Evolutionary conservation across 2,329 filamentous ascomycete species (phyloP).

Genomic region (Xylariaceae sp.): DNA sequence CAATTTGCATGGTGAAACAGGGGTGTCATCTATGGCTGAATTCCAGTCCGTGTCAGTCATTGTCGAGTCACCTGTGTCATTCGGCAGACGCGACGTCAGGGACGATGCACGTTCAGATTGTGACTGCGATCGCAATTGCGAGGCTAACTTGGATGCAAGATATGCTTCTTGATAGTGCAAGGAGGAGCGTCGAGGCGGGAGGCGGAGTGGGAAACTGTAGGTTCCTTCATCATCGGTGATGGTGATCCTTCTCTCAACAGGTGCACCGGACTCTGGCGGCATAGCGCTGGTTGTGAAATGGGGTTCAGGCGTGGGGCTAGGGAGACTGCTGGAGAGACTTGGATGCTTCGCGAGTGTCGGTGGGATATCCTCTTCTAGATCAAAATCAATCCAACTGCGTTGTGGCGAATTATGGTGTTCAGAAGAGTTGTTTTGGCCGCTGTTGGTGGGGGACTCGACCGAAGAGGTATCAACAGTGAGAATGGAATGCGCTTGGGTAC

Average conservation of each 20-base stretch:
- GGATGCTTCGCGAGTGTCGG: constrained; percentile 21
- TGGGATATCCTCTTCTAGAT: constrained; percentile 20
- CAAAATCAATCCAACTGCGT: constrained; percentile 32
- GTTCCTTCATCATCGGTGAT: neutral
- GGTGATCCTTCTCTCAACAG: constrained; percentile 7
- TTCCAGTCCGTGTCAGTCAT: no score
- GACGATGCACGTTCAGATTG: no score
- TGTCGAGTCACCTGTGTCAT: no score
- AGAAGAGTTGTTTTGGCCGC: constrained; percentile 17
- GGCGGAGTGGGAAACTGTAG: constrained; percentile 9
- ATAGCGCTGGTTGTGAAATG: neutral
- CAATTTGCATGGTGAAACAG: no score
- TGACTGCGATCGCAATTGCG: no score
- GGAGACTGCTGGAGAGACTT: constrained; percentile 25
- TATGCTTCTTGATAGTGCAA: constrained; percentile 18
- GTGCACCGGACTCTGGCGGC: neutral
- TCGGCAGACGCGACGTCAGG: no score
- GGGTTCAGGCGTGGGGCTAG: no score
- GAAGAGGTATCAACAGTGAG: constrained; percentile 40
- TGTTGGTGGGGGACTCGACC: constrained; percentile 27
- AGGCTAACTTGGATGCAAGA: no score
- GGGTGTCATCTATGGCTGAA: no score
- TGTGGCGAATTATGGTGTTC: constrained; percentile 20
- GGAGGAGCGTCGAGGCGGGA: constrained; percentile 24
- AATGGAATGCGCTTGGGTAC: constrained; percentile 36